Evolutionary conservation across 1,284 basidiomycete genomes (phyloP), one percentile per base, ranked within the genome.

Genomic region (Austroboletus novae-zelandiae): DNA sequence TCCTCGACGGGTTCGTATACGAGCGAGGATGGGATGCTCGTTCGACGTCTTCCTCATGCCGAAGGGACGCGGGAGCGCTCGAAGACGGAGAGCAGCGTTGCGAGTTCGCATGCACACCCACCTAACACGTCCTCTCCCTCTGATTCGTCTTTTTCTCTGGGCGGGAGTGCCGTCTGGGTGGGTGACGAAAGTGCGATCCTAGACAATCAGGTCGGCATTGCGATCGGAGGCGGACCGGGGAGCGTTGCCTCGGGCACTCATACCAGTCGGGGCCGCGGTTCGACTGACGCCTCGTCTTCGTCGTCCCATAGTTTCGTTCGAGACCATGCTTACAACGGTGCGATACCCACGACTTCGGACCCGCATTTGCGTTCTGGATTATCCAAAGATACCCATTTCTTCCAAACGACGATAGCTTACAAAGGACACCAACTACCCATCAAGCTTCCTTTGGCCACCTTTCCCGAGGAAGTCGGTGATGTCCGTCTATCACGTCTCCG

Each of bases 401-500:
- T 84, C 70, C 87, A 94, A 62, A 92, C 94, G 0, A 79, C 80
- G 10, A 88, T 95, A 49, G 79, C 77, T 27, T 97, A 94, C 70
- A 85, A 84, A 65, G 78, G 83, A 53, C 82, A 92, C 54, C 80
- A 81, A 18, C 70, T 95, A 31, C 93, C 93, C 10, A 91, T 96
- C 61, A 86, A 91, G 61, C 83, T 96, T 63, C 94, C 94, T 2
- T 72, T 95, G 47, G 81, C 84, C 13, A 89, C 86, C 1, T 95
- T 95, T 64, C 79, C 89, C 0, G 92, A 96, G 66, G 95, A 99
- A 76, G 91, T 99, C 48, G 95, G 95, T 48, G 95, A 98, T 68
- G 94, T 95, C 64, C 68, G 87, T 76, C 31, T 17, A 13, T 27
- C 13, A 25, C 9, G 9, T 43, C 42, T 48, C 5, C 8, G 43